A percentile compares a stretch with the other conserved stretches of the same genome.
Evolutionary conservation across 768 basidiomycete genomes (phyloP).

Genomic region (Dentipellis sp.): DNA sequence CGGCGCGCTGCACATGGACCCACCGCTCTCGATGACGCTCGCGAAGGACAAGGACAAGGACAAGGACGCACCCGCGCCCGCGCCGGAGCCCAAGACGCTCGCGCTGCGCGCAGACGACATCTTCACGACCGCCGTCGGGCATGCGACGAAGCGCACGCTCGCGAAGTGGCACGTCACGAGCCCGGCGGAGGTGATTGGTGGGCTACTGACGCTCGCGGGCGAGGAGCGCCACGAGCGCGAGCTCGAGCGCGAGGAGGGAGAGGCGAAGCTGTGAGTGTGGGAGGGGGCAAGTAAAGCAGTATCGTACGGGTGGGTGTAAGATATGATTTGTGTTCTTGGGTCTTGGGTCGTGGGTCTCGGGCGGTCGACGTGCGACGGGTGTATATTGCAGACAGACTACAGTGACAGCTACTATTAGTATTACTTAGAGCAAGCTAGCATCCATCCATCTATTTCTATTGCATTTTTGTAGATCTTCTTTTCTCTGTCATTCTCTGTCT

Average conservation of each 20-base stretch:
- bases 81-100: slow-evolving; percentile 43
- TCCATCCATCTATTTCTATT: too few relatives aligned
- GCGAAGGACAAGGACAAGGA: slow-evolving; percentile 19
- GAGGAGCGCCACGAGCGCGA: not conserved
- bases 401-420: too few relatives aligned
- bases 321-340: too few relatives aligned
- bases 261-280: slow-evolving; percentile 5
- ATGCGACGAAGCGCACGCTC: slow-evolving; percentile 79
- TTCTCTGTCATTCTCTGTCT: too few relatives aligned
- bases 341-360: too few relatives aligned
- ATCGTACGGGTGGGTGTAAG: too few relatives aligned
- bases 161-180: slow-evolving; percentile 90
- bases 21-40: slow-evolving; percentile 42
- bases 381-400: too few relatives aligned
- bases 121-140: slow-evolving; percentile 93
- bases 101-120: slow-evolving; percentile 57
- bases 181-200: slow-evolving; percentile 78
- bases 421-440: too few relatives aligned
- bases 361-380: too few relatives aligned
- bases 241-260: slow-evolving; percentile 1
- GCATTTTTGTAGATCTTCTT: too few relatives aligned
- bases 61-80: slow-evolving; percentile 29
- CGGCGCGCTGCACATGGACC: slow-evolving; percentile 31
- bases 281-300: slow-evolving; percentile 4
- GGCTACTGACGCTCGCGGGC: slow-evolving; percentile 57